These are phyloP conservation scores for Yamadazyma kitorensis DNA, from an alignment of 805 yeast genomes.

Conservation along the genomic window DNA sequence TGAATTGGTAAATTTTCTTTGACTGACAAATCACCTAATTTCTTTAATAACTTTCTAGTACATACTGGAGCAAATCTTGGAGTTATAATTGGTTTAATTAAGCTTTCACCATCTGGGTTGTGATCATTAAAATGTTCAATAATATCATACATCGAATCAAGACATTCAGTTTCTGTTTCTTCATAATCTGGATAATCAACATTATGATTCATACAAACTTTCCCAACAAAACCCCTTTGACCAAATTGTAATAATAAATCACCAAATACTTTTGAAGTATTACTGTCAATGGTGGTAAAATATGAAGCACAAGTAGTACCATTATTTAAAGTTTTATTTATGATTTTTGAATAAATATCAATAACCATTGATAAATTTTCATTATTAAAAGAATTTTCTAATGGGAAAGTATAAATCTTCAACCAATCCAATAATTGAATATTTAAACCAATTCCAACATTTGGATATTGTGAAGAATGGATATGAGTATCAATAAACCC, in stretches of 20 bases:
- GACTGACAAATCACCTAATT: slow-evolving; percentile 60
- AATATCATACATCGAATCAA: slow-evolving; percentile 52
- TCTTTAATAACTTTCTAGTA: slow-evolving; percentile 54
- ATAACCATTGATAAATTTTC: slow-evolving; percentile 52
- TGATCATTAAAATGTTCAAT: slow-evolving; percentile 52
- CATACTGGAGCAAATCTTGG: slow-evolving; percentile 96
- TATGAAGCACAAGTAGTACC: slow-evolving; percentile 95
- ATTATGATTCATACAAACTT: slow-evolving; percentile 90
- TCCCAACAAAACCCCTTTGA: slow-evolving; percentile 88
- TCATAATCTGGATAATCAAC: slow-evolving; percentile 63
- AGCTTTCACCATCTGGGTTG: slow-evolving; percentile 49
- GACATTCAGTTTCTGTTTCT: slow-evolving; percentile 55
- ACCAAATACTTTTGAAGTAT: slow-evolving; percentile 74
- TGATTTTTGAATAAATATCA: slow-evolving; percentile 61
- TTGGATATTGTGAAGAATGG: slow-evolving; percentile 46
- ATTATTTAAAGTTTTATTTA: slow-evolving; percentile 63
- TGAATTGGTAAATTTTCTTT: slow-evolving; percentile 63
- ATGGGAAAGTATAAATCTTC: slow-evolving; percentile 80
- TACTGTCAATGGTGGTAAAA: slow-evolving; percentile 82
- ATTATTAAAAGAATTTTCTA: slow-evolving; percentile 62
- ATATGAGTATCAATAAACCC: slow-evolving; percentile 46
- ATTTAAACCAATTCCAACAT: slow-evolving; percentile 68
- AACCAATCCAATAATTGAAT: slow-evolving; percentile 89
- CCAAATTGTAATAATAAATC: slow-evolving; percentile 63
- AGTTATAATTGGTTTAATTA: slow-evolving; percentile 74